A percentile compares a stretch with the other conserved stretches of the same genome.
phyloP scores from a whole-genome alignment of 495 filamentous ascomycete species.

The Neurospora sp. region DNA sequence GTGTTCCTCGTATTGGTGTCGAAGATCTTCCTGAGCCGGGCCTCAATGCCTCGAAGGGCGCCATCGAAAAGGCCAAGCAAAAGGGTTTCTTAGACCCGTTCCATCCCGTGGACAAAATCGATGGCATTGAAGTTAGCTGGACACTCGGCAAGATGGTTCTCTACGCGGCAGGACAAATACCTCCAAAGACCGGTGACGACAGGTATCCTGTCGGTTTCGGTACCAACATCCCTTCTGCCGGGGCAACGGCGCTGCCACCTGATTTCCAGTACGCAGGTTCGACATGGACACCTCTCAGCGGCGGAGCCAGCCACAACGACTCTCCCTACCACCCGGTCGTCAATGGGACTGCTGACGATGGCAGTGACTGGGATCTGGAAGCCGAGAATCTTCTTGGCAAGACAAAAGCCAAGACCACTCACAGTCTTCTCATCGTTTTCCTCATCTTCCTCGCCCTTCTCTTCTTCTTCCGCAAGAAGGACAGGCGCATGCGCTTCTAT shows the following conservation, averaged over 20 bases:
- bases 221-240: slow-evolving; percentile 44
- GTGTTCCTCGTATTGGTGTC: slow-evolving; percentile 79
- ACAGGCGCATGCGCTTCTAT: slow-evolving; percentile 58
- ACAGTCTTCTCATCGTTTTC: slow-evolving; percentile 67
- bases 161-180: slow-evolving; percentile 84
- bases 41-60: slow-evolving; percentile 67
- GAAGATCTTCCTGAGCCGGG: slow-evolving; percentile 40
- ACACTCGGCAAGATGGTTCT: slow-evolving; percentile 97
- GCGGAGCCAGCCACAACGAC: slow-evolving; percentile 35
- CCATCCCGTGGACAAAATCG: slow-evolving; percentile 87
- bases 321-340: not conserved
- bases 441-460: slow-evolving; percentile 55
- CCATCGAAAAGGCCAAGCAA: slow-evolving; percentile 57
- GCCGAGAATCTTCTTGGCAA: slow-evolving; percentile 55
- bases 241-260: slow-evolving; percentile 40
- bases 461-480: slow-evolving; percentile 48
- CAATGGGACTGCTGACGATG: slow-evolving; percentile 5
- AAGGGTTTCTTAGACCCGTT: slow-evolving; percentile 84
- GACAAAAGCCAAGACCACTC: slow-evolving; percentile 59
- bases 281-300: slow-evolving; percentile 33
- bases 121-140: slow-evolving; percentile 93
- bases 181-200: slow-evolving; percentile 44
- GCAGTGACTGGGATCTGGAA: slow-evolving; percentile 49
- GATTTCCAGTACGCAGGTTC: slow-evolving; percentile 85
- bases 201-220: slow-evolving; percentile 81